Conservation (phyloP, 129 eudicot genomes). For the Flaveria brownii region DNA sequence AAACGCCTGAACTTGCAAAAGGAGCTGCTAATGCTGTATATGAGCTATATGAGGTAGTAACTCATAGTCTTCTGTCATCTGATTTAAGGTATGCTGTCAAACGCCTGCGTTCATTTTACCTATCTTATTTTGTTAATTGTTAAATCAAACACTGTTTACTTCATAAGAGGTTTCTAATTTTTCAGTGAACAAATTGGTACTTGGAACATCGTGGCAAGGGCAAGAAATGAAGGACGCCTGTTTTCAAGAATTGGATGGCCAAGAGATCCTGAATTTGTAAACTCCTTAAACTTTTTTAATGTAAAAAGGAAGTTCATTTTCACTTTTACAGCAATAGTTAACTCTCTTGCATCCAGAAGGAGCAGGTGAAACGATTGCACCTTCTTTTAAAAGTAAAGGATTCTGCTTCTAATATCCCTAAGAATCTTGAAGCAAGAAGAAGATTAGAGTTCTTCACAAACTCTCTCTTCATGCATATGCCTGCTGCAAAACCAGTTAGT, state of each 20-base stretch:
- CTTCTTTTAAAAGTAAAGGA: slow-evolving; percentile 89
- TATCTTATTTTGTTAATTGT: slow-evolving; percentile 6
- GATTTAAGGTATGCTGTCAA: slow-evolving; percentile 67
- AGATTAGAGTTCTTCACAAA: slow-evolving; percentile 87
- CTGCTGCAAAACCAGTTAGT: slow-evolving; percentile 82
- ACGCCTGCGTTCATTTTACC: neutral
- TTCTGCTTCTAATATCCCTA: slow-evolving; percentile 81
- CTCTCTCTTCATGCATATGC: slow-evolving; percentile 97
- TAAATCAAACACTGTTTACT: slow-evolving; percentile 11
- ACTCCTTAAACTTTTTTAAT: slow-evolving; percentile 25
- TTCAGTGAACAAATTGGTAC: slow-evolving; percentile 91
- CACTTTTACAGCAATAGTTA: neutral
- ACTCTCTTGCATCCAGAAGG: slow-evolving; percentile 59
- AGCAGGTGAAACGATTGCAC: slow-evolving; percentile 89
- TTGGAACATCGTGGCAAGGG: slow-evolving; percentile 77
- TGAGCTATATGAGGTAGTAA: slow-evolving; percentile 89
- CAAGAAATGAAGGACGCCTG: slow-evolving; percentile 86
- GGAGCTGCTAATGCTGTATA: slow-evolving; percentile 93
- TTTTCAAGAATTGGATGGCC: slow-evolving; percentile 96
- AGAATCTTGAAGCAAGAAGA: slow-evolving; percentile 98
- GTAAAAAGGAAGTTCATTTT: neutral
- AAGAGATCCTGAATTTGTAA: slow-evolving; percentile 83
- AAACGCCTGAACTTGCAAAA: slow-evolving; percentile 75
- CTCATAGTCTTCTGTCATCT: slow-evolving; percentile 70
- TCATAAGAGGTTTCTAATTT: slow-evolving; percentile 13